phyloP scores from a whole-genome alignment of 768 basidiomycete genomes.

The Phanerochaete sordida region DNA sequence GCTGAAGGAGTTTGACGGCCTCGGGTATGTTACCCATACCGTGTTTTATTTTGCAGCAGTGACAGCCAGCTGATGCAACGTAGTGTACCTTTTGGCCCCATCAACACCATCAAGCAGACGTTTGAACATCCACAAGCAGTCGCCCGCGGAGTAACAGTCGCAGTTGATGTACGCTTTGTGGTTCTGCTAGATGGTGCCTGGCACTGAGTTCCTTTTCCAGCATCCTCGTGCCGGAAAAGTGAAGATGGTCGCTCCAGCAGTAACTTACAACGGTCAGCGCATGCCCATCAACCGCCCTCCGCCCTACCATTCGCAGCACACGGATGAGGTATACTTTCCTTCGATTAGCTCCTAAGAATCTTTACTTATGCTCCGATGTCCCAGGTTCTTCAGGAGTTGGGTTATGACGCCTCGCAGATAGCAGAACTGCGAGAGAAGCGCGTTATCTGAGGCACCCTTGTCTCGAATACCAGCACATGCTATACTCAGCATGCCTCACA shows the following conservation, averaged over 20 bases:
- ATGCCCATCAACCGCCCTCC: conserved; percentile 76
- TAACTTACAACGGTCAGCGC: conserved; percentile 75
- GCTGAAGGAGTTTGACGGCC: conserved; percentile 70
- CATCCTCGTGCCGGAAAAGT: conserved; percentile 47
- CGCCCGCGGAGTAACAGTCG: conserved; percentile 70
- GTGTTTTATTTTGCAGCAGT: background rate
- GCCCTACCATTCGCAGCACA: conserved; percentile 87
- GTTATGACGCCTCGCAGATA: conserved; percentile 8
- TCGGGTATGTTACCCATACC: conserved; percentile 56
- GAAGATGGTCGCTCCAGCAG: conserved; percentile 78
- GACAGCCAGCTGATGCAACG: background rate
- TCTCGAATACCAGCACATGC: background rate
- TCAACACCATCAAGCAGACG: conserved; percentile 87
- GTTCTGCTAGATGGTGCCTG: background rate
- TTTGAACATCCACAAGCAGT: conserved; percentile 86
- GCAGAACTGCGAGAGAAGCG: conserved; percentile 8
- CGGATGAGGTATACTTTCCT: conserved; percentile 65
- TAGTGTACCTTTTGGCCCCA: conserved; percentile 85
- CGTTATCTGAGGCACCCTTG: background rate
- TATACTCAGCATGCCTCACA: background rate
- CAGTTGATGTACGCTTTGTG: conserved; percentile 62
- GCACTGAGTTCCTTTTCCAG: conserved; percentile 2
- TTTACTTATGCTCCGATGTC: background rate
- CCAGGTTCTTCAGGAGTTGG: conserved; percentile 10
- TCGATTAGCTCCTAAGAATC: background rate